These are phyloP conservation scores for Solanum chmielewskii DNA, from an alignment of 257 asterid genomes.

Conservation along the genomic window DNA sequence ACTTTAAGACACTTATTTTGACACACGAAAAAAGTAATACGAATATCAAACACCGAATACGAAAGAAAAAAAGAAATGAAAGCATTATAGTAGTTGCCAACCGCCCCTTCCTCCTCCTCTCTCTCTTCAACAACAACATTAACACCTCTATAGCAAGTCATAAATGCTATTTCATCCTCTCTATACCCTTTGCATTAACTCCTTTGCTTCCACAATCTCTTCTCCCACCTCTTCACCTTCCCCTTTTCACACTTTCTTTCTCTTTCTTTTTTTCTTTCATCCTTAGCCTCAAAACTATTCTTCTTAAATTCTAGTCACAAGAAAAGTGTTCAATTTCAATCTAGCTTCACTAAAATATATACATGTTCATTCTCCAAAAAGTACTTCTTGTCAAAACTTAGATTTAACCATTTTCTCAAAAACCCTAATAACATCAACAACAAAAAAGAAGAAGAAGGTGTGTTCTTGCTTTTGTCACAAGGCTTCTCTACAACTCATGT, in stretches of 20 bases:
- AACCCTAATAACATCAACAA: background rate
- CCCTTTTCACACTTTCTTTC: background rate
- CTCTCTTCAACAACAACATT: background rate
- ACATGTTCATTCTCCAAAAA: background rate
- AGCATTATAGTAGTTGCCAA: background rate
- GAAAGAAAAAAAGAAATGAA: background rate
- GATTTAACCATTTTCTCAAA: constrained; percentile 1
- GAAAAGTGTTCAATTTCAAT: background rate
- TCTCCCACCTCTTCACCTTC: background rate
- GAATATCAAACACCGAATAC: background rate
- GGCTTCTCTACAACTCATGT: background rate
- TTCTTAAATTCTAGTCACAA: constrained; percentile 26
- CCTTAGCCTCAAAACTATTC: background rate
- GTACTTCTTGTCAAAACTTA: background rate
- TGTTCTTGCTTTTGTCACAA: background rate
- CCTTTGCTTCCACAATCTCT: background rate
- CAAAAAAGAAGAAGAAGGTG: background rate
- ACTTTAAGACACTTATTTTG: background rate
- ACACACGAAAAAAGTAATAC: too few relatives aligned
- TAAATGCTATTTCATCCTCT: constrained; percentile 14
- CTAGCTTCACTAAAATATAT: background rate
- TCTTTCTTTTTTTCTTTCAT: background rate
- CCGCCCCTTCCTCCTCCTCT: background rate
- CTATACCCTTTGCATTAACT: constrained; percentile 17
- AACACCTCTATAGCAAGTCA: constrained; percentile 4